phyloP scores from a whole-genome alignment of 192 early-diverging fungal genomes.

The Coemansia sp. region DNA sequence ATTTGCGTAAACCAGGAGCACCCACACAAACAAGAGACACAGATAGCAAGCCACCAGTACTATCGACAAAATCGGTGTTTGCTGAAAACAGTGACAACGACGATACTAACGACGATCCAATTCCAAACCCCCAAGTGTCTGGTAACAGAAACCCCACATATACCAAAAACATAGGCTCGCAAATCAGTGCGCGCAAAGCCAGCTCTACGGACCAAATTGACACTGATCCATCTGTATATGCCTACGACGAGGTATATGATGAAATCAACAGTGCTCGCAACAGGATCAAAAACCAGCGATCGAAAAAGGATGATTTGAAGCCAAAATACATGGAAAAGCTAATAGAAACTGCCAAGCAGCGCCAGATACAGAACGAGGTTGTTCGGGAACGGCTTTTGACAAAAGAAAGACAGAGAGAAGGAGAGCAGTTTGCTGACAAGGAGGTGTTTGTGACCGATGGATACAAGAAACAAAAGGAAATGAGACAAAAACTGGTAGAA shows the following conservation, averaged over 20 bases:
- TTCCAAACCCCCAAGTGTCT: background rate
- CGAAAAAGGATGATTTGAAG: constrained; percentile 18
- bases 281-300: constrained; percentile 8
- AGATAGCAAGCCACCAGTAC: background rate
- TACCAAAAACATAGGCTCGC: background rate
- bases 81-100: background rate
- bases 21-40: background rate
- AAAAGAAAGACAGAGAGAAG: constrained; percentile 43
- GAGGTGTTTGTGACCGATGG: constrained; percentile 41
- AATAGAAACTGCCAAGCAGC: constrained; percentile 38
- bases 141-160: no score
- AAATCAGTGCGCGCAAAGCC: background rate
- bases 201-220: background rate
- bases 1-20: background rate
- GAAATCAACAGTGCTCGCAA: constrained; percentile 17
- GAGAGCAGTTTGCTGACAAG: constrained; percentile 40
- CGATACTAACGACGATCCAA: background rate
- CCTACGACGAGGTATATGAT: constrained; percentile 50
- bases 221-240: constrained; percentile 18
- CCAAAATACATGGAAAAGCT: constrained; percentile 53
- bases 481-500: constrained; percentile 23
- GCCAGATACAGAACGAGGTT: constrained; percentile 40
- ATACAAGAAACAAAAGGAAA: constrained; percentile 48
- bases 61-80: background rate
- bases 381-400: constrained; percentile 32